Evolutionary conservation across 2,329 filamentous ascomycete genomes (phyloP), one percentile per base, ranked within the genome.

Genomic region (Verticillium zaregamsianum): DNA sequence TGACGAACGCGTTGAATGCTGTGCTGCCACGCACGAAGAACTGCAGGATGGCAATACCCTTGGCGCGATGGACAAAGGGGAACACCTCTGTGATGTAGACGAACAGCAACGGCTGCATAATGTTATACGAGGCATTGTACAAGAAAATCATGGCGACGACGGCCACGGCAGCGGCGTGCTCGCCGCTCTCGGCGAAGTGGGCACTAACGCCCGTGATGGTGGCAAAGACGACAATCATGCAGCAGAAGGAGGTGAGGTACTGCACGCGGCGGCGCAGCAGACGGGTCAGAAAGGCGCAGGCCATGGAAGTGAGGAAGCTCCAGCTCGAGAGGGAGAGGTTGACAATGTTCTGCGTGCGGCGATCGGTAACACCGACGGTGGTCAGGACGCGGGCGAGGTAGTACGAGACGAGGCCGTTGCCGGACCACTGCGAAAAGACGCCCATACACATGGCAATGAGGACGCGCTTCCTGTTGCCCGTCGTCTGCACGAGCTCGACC

Each of bases 71-170:
- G 1, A 78, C 75, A 67, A 79, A 85, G 0, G 82, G 82, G 63
- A 84, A 80, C 0, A 85, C 68, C 63, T 86, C 82, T 25, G 83
- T 75, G 0, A 84, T 76, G 71, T 83, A 85, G 7, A 80, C 70
- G 31, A 67, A 68, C 0, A 80, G 81, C 20, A 85, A 73, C 3
- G 82, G 79, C 59, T 83, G 84, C 70, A 83, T 82, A 55, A 84
- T 76, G 65, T 83, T 83, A 70, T 84, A 85, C 64, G 75, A 77
- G 5, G 80, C 77, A 5, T 78, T 69, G 58, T 72, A 76, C 1
- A 74, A 45, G 56, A 76, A 76, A 23, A 76, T 76, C 11, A 75
- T 67, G 1, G 71, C 72, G 59, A 77, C 66, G 0, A 75, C 74
- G 0, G 72, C 69, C 2, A 70, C 63, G 15, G 72, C 73, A 0